Evolutionary conservation across 352 stramenopile species (phyloP).

Genomic region (Globisporangium barbulae): DNA sequence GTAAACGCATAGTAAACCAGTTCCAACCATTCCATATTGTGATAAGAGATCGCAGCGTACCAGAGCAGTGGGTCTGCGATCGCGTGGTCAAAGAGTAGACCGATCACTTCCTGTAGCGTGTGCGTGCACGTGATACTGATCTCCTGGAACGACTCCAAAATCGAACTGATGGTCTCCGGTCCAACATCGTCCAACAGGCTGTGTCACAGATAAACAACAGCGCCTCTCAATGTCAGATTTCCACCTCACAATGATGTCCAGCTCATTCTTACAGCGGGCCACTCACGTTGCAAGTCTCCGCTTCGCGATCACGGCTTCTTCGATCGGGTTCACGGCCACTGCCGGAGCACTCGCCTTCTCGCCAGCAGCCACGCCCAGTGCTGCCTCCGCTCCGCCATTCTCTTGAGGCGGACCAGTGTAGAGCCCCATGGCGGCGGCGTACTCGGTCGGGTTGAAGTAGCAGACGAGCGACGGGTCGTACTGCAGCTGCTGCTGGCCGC

Average conservation of each 20-base stretch:
- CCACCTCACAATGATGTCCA: neutral
- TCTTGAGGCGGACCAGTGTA: slow-evolving; percentile 34
- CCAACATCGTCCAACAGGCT: slow-evolving; percentile 62
- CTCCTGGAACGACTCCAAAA: slow-evolving; percentile 54
- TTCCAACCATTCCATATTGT: neutral
- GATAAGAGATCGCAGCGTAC: slow-evolving; percentile 22
- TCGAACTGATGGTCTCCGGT: slow-evolving; percentile 31
- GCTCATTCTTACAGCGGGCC: neutral
- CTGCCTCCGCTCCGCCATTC: neutral
- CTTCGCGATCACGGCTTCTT: slow-evolving; percentile 62
- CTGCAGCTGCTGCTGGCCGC: slow-evolving; percentile 32
- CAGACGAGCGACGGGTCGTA: slow-evolving; percentile 73
- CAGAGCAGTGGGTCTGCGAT: slow-evolving; percentile 57
- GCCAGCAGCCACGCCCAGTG: neutral
- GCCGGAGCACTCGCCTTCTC: slow-evolving; percentile 12
- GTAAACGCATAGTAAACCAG: neutral
- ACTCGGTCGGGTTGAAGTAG: slow-evolving; percentile 81
- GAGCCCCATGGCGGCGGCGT: slow-evolving; percentile 59
- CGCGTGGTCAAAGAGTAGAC: slow-evolving; percentile 65
- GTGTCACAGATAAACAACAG: slow-evolving; percentile 17
- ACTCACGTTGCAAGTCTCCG: slow-evolving; percentile 51
- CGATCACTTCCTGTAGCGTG: slow-evolving; percentile 69
- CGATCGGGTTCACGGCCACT: slow-evolving; percentile 44
- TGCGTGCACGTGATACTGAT: slow-evolving; percentile 68
- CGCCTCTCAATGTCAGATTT: slow-evolving; percentile 2